Evolutionary conservation across 306 rosid species (phyloP).

Genomic region (Inga laurina): DNA sequence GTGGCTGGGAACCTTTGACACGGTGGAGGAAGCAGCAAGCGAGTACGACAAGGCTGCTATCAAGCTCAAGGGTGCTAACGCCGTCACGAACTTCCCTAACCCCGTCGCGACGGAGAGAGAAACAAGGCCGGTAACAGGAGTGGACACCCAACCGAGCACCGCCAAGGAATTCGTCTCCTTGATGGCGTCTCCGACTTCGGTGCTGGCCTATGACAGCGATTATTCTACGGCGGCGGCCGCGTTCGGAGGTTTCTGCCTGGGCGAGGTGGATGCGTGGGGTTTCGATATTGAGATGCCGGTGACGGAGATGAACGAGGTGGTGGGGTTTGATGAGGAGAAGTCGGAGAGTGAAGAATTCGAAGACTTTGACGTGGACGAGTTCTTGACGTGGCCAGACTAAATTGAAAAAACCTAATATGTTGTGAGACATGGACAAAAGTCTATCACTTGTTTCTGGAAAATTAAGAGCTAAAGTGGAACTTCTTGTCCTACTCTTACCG

Average conservation of each 20-base stretch:
- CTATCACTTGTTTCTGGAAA: no score
- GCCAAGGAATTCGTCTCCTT: constrained; percentile 30
- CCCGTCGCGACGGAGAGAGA: not conserved
- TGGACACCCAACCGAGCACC: not conserved
- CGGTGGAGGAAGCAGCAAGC: constrained; percentile 83
- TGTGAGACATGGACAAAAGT: no score
- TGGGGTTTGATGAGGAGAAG: constrained; percentile 33
- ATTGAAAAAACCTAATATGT: not conserved
- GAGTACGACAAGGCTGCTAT: constrained; percentile 75
- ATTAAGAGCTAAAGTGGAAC: no score
- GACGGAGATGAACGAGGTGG: constrained; percentile 41
- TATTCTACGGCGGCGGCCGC: constrained; percentile 25
- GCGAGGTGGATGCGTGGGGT: constrained; percentile 43
- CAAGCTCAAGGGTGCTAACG: constrained; percentile 61
- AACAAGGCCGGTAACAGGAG: not conserved
- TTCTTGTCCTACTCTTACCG: no score
- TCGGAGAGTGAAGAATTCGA: constrained; percentile 58
- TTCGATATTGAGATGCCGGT: constrained; percentile 54
- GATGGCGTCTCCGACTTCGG: constrained; percentile 68
- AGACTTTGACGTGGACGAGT: constrained; percentile 68
- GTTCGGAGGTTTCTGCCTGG: constrained; percentile 35
- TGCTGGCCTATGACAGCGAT: constrained; percentile 40
- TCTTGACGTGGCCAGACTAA: constrained; percentile 46
- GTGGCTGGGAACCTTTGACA: constrained; percentile 84
- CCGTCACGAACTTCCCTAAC: constrained; percentile 61